Conservation (phyloP, 2,329 filamentous ascomycete species). For the Trichoderma oligosporum region DNA sequence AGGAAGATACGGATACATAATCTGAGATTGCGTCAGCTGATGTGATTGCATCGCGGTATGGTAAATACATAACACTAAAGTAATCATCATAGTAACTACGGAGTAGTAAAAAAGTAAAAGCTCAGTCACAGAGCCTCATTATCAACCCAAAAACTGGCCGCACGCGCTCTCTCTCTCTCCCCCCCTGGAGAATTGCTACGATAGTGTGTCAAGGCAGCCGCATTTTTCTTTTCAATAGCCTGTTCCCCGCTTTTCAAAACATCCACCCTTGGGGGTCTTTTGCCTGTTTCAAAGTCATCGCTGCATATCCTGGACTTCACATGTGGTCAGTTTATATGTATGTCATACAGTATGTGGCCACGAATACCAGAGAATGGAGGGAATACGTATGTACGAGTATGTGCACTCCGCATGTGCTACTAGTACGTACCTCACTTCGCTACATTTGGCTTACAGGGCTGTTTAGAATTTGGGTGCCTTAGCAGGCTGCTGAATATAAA, state of each 20-base stretch:
- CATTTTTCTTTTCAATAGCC: conserved; percentile 9
- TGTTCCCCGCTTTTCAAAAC: conserved; percentile 1
- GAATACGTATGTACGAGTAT: background rate
- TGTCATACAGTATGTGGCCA: background rate
- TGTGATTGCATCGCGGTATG: background rate
- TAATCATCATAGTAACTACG: no score
- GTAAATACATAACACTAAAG: background rate
- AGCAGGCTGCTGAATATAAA: conserved; percentile 17
- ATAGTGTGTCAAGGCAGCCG: conserved; percentile 12
- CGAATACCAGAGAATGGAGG: background rate
- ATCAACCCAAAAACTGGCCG: background rate
- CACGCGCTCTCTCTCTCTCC: no score
- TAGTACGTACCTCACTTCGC: no score
- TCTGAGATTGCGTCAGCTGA: conserved; percentile 6
- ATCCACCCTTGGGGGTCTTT: background rate
- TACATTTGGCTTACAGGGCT: background rate
- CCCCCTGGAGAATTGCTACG: background rate
- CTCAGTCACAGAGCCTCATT: conserved; percentile 5
- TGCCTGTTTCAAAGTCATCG: no score
- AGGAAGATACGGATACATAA: background rate
- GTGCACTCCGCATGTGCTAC: background rate
- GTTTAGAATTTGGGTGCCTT: conserved; percentile 18
- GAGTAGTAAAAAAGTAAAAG: background rate
- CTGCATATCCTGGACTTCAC: conserved; percentile 1
- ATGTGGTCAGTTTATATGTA: background rate